Percentiles rank a stretch among this genome's conserved stretches.
phyloP scores from a whole-genome alignment of 805 yeast genomes.

The Priceomyces carsonii region DNA sequence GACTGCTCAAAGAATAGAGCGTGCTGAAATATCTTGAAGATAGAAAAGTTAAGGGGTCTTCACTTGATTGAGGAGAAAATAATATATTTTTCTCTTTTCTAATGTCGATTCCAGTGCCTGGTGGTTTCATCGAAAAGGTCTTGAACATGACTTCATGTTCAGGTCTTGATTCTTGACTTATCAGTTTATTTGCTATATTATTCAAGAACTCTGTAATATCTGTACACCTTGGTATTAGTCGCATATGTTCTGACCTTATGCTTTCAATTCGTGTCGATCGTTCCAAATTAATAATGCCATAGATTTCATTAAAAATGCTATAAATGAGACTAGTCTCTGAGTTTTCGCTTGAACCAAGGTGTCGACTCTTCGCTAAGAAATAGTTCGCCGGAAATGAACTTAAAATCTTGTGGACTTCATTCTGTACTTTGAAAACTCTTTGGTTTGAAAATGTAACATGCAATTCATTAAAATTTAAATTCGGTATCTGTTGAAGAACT shows the following conservation, averaged over 20 bases:
- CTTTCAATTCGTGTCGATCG: slow-evolving; percentile 9
- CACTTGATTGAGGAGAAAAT: slow-evolving; percentile 16
- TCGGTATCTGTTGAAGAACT: slow-evolving; percentile 10
- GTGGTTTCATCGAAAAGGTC: slow-evolving; percentile 18
- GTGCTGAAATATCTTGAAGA: slow-evolving; percentile 33
- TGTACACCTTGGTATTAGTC: neutral
- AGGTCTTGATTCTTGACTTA: neutral
- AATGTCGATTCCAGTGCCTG: slow-evolving; percentile 1
- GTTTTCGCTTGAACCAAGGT: slow-evolving; percentile 13
- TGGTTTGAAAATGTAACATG: neutral
- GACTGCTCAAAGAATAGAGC: slow-evolving; percentile 40
- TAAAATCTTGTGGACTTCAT: slow-evolving; percentile 8
- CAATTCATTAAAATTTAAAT: slow-evolving; percentile 4
- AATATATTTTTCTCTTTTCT: neutral
- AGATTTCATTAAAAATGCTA: slow-evolving; percentile 10
- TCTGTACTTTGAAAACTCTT: slow-evolving; percentile 10
- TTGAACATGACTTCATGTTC: neutral
- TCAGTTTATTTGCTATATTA: neutral
- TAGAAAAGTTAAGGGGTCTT: slow-evolving; percentile 32
- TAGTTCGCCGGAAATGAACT: slow-evolving; percentile 9
- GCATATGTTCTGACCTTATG: neutral
- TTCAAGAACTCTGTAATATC: neutral
- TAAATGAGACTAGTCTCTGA: slow-evolving; percentile 13
- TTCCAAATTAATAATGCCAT: slow-evolving; percentile 13
- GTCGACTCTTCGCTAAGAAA: slow-evolving; percentile 15